Conservation (phyloP, 345 rosid species). For the Erucastrum elatum region DNA sequence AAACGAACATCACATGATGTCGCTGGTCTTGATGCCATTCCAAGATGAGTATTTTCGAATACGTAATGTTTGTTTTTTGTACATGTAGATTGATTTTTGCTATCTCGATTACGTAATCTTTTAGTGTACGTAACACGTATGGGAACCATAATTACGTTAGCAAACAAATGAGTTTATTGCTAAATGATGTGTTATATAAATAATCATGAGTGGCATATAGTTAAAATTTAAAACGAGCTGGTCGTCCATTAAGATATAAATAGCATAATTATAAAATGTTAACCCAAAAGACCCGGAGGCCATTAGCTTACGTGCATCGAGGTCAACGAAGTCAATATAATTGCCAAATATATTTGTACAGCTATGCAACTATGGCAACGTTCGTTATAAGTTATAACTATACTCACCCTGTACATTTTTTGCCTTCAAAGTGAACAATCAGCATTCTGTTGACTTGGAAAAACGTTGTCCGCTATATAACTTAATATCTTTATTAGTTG, state of each 20-base stretch:
- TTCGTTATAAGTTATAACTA: background rate
- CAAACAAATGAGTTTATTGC: background rate
- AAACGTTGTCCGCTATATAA: background rate
- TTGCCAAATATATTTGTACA: background rate
- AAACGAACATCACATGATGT: background rate
- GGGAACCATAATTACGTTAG: background rate
- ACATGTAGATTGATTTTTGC: background rate
- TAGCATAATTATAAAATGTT: background rate
- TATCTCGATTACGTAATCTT: background rate
- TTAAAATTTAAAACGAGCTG: background rate
- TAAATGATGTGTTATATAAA: slow-evolving; percentile 14
- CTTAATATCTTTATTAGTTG: slow-evolving; percentile 1
- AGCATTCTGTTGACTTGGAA: background rate
- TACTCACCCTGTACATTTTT: background rate
- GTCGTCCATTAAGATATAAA: slow-evolving; percentile 16
- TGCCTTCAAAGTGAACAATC: background rate
- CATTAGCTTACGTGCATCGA: slow-evolving; percentile 30
- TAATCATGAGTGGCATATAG: slow-evolving; percentile 12
- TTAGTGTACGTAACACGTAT: background rate
- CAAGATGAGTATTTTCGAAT: background rate
- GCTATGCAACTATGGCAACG: background rate
- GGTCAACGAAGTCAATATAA: slow-evolving; percentile 31
- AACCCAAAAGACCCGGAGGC: slow-evolving; percentile 32
- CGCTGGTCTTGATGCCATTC: background rate
- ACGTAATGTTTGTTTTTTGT: background rate